phyloP scores from a whole-genome alignment of 2,329 filamentous ascomycete genomes.

The Cytospora piceicola region DNA sequence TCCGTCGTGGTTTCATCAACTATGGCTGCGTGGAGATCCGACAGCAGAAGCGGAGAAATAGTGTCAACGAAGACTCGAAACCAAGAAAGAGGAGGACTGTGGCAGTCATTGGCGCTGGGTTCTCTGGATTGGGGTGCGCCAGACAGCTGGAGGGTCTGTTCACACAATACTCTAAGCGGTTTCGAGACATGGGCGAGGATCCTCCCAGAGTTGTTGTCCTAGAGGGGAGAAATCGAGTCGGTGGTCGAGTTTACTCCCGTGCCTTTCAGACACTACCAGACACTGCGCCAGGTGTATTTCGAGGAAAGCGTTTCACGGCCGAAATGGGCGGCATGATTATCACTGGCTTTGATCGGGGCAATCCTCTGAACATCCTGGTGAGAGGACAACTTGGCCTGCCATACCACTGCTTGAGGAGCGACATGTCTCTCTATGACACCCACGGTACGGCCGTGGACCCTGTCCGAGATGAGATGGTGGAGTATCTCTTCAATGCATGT shows the following conservation, averaged over 20 bases:
- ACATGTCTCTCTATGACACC: conserved; percentile 87
- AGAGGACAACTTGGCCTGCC: conserved; percentile 86
- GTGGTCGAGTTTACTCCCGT: conserved; percentile 90
- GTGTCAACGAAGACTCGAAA: conserved; percentile 42
- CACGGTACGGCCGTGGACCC: conserved; percentile 79
- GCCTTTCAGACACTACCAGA: conserved; percentile 61
- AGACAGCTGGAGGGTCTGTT: conserved; percentile 89
- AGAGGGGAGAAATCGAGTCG: conserved; percentile 85
- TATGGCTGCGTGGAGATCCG: conserved; percentile 87
- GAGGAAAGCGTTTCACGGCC: conserved; percentile 72
- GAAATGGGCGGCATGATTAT: conserved; percentile 99
- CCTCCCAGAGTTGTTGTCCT: conserved; percentile 77
- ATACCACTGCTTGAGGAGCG: conserved; percentile 79
- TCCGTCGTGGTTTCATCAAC: conserved; percentile 92
- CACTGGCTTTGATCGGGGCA: conserved; percentile 93
- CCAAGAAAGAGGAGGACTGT: conserved; percentile 68
- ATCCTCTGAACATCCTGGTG: conserved; percentile 88
- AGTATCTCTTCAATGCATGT: conserved; percentile 93
- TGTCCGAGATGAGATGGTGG: conserved; percentile 77
- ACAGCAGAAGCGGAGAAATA: conserved; percentile 46
- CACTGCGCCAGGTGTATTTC: conserved; percentile 41
- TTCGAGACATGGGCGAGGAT: conserved; percentile 66
- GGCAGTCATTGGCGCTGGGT: conserved; percentile 88
- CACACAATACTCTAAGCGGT: conserved; percentile 73
- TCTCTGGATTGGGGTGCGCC: conserved; percentile 89